Evolutionary conservation across 495 filamentous ascomycete genomes (phyloP).

Genomic region (Terfezia boudieri): DNA sequence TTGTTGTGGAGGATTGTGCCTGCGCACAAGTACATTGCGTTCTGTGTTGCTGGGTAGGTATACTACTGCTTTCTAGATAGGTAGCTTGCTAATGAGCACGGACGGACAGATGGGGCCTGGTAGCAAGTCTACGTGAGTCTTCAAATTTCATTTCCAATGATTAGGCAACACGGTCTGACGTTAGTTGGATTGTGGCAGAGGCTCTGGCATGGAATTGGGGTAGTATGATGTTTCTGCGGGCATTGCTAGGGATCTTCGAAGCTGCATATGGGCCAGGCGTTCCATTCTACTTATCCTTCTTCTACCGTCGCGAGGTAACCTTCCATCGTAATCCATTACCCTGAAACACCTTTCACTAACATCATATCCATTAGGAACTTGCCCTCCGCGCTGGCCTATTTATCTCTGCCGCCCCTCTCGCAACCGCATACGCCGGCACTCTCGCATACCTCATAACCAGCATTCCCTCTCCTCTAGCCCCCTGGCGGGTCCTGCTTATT

Average conservation of each 20-base stretch:
- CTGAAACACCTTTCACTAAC: conserved; percentile 1
- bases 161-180: conserved; percentile 15
- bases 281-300: conserved; percentile 58
- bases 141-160: too few species aligned
- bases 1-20: conserved; percentile 50
- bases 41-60: conserved; percentile 18
- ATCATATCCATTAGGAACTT: conserved; percentile 27
- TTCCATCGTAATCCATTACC: not conserved
- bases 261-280: conserved; percentile 48
- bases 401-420: conserved; percentile 54
- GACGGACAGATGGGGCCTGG: conserved; percentile 15
- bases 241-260: conserved; percentile 44
- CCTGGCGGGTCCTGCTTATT: conserved; percentile 64
- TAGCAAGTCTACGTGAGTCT: conserved; percentile 23
- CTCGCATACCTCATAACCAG: conserved; percentile 68
- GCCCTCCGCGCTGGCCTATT: conserved; percentile 59
- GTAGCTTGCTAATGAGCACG: too few species aligned
- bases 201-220: conserved; percentile 37
- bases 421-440: conserved; percentile 63
- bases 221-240: conserved; percentile 43
- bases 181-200: conserved; percentile 4
- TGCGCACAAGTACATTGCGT: conserved; percentile 23
- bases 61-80: too few species aligned
- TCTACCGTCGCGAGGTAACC: conserved; percentile 41
- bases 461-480: conserved; percentile 39